Base-by-base conservation (phyloP, 2,329 filamentous ascomycete species). In the Trichoderma gracile region DNA sequence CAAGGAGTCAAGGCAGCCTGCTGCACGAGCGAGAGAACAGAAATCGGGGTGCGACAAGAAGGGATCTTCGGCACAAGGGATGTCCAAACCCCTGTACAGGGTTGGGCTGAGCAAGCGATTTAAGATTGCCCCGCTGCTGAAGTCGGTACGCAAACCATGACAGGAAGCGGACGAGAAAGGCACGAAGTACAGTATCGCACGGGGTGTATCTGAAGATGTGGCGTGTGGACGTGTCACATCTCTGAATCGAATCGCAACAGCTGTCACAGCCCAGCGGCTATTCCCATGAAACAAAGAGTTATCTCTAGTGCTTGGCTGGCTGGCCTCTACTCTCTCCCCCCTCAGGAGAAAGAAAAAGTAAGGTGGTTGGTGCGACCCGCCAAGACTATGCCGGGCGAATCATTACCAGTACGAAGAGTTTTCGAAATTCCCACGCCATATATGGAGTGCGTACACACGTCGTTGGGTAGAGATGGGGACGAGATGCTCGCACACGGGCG, bases 71-170 rank as follows among this genome's bases (percentile, higher is more conserved):
- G 58, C 66, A 47, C 63, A 65, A 15, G 69, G 69, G 60, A 68
- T 64, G 6, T 68, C 70, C 15, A 82, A 79, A 66, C 80, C 80
- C 17, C 67, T 78, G 17, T 82, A 81, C 67, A 77, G 82, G 17
- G 81, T 85, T 61, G 82, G 82, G 3, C 71, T 84, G 68, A 84
- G 82, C 74, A 83, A 78, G 71, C 77, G 73, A 69, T 78, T 78
- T 19, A 76, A 79, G 64, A 84, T 85, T 66, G 80, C 82, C 42
- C 81, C 82, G 30, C 71, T 85, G 60, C 73, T 85, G 27, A 84
- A 84, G 72, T 77, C 77, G 23, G 67, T 84, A 60, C 78, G 77
- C 63, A 84, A 83, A 69, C 73, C 67, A 70, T 60, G 64, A 59
- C 30, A 43, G 33, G 43, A 45, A 60, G 40, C 19, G 23, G 38